Evolutionary conservation across 768 basidiomycete genomes (phyloP), one percentile per base, ranked within the genome.

Genomic region (Kwoniella botswanensis): DNA sequence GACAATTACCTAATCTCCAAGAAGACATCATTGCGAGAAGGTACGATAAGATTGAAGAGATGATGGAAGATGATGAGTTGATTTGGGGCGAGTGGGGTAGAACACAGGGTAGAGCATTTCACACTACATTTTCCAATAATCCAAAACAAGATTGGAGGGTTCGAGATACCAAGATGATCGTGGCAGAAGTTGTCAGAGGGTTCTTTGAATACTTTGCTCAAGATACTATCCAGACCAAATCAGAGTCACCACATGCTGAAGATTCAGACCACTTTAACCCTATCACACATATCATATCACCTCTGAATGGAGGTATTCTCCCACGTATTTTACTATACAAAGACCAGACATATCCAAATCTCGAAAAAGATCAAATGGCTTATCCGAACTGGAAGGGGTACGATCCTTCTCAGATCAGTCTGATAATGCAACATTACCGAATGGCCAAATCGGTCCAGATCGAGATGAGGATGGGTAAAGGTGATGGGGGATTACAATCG

Each of bases 61-160:
- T 35, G 59, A n/a, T 43, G 21, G 7, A 22, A n/a, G 59, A 61
- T 22, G 59, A 43, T 1, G 59, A 61, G 22, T 61, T 61, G 22
- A 35, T 43, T 2, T 61, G 59, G 59, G 35, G 17, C n/a, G 59
- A 61, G 43, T 61, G 59, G 59, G 59, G 59, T 15, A 43, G 15
- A 44, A 42, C 15, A n/a, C 21, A 26, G 22, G 59, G 59, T 10
- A 26, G 17, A 43, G 22, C 15, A 3, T 15, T 41, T n/a, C 59
- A 61, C 41, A 61, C 59, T 1, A 9, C 42, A 43, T 61, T 61
- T 22, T 2, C 21, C 6, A 61, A 61, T 12, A 17, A n/a, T 13
- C 17, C 41, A n/a, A n/a, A n/a, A 12, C 5, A 21, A 43, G 3
- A 17, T 61, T 61, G 59, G 59, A 42, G 21, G 18, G 10, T 4